Percentiles rank a stretch among this genome's conserved stretches.
These are phyloP conservation scores for Cercophora scortea DNA, from an alignment of 495 filamentous ascomycete genomes.

Conservation along the genomic window DNA sequence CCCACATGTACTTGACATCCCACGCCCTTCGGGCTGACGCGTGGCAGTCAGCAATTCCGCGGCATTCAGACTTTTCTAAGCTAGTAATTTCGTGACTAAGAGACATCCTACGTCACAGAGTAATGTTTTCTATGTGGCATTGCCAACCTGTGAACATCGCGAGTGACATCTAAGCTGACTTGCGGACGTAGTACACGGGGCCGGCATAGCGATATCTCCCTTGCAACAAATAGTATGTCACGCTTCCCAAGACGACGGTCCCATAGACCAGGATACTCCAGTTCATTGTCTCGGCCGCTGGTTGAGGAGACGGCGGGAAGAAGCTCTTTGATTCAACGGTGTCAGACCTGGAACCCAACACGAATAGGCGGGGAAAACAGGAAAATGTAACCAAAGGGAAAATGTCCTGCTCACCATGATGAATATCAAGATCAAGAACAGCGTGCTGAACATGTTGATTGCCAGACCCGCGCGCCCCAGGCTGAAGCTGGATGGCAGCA, in stretches of 20 bases:
- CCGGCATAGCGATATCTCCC: not conserved
- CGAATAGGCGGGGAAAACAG: not conserved
- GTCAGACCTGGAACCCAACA: not conserved
- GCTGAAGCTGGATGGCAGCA: conserved; percentile 40
- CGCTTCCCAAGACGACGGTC: conserved; percentile 22
- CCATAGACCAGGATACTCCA: conserved; percentile 37
- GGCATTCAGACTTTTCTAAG: no score
- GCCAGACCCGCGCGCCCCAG: conserved; percentile 41
- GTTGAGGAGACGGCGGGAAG: conserved; percentile 5
- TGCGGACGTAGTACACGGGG: not conserved
- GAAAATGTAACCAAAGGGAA: not conserved
- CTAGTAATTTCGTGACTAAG: no score
- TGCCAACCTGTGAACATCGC: no score
- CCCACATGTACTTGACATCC: no score
- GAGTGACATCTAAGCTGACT: not conserved
- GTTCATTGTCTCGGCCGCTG: conserved; percentile 4
- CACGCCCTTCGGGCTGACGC: no score
- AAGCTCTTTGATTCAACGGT: not conserved
- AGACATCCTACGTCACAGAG: no score
- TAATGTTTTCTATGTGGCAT: no score
- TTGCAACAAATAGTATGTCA: conserved; percentile 13
- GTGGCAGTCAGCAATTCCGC: no score
- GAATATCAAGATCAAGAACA: conserved; percentile 40
- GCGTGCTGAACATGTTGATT: conserved; percentile 36
- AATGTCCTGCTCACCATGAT: conserved; percentile 27